Base-by-base conservation (phyloP, 441 rosid genomes). In the Pelargonium myrrhifolium region DNA sequence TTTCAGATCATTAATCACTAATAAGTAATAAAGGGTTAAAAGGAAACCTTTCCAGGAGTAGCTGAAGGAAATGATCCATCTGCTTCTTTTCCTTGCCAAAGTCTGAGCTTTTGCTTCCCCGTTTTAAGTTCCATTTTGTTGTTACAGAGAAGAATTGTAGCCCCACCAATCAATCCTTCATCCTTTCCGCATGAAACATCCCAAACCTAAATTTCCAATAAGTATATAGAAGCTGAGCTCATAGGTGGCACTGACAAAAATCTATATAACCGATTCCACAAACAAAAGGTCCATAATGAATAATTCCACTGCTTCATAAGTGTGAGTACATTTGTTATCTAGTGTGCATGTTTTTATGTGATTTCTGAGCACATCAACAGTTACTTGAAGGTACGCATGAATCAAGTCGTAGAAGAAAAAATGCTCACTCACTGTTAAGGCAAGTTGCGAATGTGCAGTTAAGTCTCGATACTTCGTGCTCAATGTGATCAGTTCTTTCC, bases 21-120 rank as follows among this genome's bases (percentile, higher is more conserved):
- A 64, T 17, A 18, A 18, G 31, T 28, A 28, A 28, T 28, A 53
- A 21, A 21, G 31, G 3, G 22, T 17, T 20, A 17, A 78, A 42
- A 43, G 65, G 53, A 55, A 89, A 94, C 99, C 99, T 94, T 94
- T 85, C 99, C 99, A 43, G 93, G 98, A 62, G 99, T 94, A 69
- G 81, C 72, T 45, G 96, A 84, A 9, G 91, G 93, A 78, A 77
- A 83, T 64, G 99, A 87, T 58, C 99, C 99, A 79, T 92, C 96
- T 3, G 98, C 98, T 77, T 89, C 90, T 76, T 86, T 92, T 72
- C 89, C 94, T 59, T 72, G 86, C 93, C 97, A 89, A 56, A 94
- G 96, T 78, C 96, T 89, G 72, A 94, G 97, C 79, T 94, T 94
- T 81, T 89, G 97, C 77, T 92, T 92, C 69, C 98, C 99, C 0